Base-by-base conservation (phyloP, 495 filamentous ascomycete species). In the Parathielavia appendiculata region DNA sequence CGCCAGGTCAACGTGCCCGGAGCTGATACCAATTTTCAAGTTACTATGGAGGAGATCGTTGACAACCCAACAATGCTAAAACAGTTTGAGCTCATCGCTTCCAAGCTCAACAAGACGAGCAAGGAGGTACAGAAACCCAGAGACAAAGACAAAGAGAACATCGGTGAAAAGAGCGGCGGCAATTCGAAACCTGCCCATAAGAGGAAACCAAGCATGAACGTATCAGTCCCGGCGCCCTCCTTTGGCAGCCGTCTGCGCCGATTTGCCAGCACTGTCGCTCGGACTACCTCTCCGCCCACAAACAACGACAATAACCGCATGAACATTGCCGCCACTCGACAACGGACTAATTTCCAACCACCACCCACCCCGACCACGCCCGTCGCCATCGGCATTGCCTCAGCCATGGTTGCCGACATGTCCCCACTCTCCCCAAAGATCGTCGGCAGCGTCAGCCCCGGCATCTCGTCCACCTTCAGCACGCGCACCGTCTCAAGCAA, bases 41-140 rank as follows among this genome's bases (percentile, higher is more conserved):
- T 76, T 30, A 73, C 71, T 0, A 75, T 74, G 63, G 76, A 77
- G 52, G 76, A 79, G 47, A 73, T 79, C 14, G 64, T 78, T n/a
- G 68, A 74, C 32, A 61, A 77, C 60, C 72, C 75, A 5, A 77
- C 76, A 7, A 78, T 79, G 74, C 65, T 73, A 55, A 72, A 70
- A 43, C 76, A 79, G 57, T 76, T 77, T 55, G 75, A 77, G 55
- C 59, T 79, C 4, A 72, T 79, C 48, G 73, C 73, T 9, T 63
- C 68, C 19, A 77, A 77, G 58, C 58, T 71, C 49, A 74, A 69
- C 8, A 40, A 66, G 57, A 49, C 60, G 7, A 36, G 12, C 16
- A 65, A 48, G 19, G 52, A 52, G 9, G 9, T 26, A 5, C 46
- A 47, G 32, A 66, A 59, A 19, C 47, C 22, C 32, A 54, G 41